A percentile compares a stretch with the other conserved stretches of the same genome.
Conservation (phyloP, 2,329 filamentous ascomycete species). For the Aspergillus tubingensis region DNA sequence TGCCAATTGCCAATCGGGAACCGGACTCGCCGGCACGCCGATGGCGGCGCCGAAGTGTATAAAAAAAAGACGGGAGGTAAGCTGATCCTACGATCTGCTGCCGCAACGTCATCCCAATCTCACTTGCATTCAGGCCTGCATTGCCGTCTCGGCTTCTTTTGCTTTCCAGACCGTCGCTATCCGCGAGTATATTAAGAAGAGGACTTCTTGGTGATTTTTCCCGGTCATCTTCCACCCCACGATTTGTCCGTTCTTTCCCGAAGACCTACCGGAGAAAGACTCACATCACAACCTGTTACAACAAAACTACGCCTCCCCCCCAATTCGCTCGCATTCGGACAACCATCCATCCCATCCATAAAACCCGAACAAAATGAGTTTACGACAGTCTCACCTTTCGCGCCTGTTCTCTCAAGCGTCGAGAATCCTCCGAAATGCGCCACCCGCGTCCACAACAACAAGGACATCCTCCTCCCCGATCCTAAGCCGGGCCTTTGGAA, state of each 20-base stretch:
- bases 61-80: not conserved
- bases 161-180: not conserved
- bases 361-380: slow-evolving; percentile 10
- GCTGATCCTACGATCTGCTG: slow-evolving; percentile 1
- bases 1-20: slow-evolving; percentile 3
- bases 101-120: slow-evolving; percentile 14
- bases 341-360: not conserved
- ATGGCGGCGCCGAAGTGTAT: slow-evolving; percentile 5
- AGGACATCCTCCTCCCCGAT: not conserved
- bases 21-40: slow-evolving; percentile 9
- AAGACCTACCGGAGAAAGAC: not conserved
- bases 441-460: slow-evolving; percentile 7
- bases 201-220: not conserved
- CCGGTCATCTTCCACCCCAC: not conserved
- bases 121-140: slow-evolving; percentile 1
- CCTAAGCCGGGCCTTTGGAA: not conserved
- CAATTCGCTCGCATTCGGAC: not conserved
- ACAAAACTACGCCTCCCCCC: too few relatives aligned
- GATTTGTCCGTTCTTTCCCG: not conserved
- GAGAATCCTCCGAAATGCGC: slow-evolving; percentile 14
- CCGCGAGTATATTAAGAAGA: not conserved
- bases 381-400: slow-evolving; percentile 15
- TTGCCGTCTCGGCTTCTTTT: not conserved
- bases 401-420: slow-evolving; percentile 27
- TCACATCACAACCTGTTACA: not conserved